Conservation (phyloP, 306 rosid genomes). For the Mimosa bimucronata region DNA sequence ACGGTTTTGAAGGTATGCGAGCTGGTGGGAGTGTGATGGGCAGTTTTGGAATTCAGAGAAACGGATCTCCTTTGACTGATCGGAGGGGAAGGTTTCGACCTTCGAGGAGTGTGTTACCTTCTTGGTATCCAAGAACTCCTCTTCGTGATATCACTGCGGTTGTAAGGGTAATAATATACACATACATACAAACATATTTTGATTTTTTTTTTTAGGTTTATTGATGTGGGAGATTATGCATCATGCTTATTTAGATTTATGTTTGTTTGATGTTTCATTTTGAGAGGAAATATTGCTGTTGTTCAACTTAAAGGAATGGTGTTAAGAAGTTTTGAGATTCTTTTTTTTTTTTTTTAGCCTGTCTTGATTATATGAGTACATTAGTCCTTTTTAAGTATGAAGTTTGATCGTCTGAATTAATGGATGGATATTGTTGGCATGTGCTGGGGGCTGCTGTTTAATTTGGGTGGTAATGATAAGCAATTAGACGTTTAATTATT, state of each 20-base stretch:
- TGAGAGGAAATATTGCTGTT: background rate
- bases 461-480: background rate
- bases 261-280: background rate
- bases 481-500: background rate
- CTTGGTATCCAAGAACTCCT: slow-evolving; percentile 88
- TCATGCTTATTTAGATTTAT: background rate
- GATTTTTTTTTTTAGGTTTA: background rate
- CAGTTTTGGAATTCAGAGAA: slow-evolving; percentile 39
- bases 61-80: slow-evolving; percentile 15
- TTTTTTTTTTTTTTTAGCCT: background rate
- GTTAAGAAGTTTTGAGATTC: background rate
- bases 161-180: slow-evolving; percentile 46
- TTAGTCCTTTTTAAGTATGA: background rate
- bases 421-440: background rate
- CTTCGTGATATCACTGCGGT: slow-evolving; percentile 68
- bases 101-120: slow-evolving; percentile 54
- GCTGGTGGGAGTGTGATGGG: slow-evolving; percentile 28
- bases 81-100: slow-evolving; percentile 47
- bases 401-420: background rate
- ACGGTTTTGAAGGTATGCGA: slow-evolving; percentile 37
- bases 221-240: background rate
- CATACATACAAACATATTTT: too few species aligned
- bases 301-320: background rate
- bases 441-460: background rate
- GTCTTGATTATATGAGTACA: background rate